These are phyloP conservation scores for Serendipita sp. DNA, from an alignment of 768 basidiomycete genomes.

Conservation along the genomic window DNA sequence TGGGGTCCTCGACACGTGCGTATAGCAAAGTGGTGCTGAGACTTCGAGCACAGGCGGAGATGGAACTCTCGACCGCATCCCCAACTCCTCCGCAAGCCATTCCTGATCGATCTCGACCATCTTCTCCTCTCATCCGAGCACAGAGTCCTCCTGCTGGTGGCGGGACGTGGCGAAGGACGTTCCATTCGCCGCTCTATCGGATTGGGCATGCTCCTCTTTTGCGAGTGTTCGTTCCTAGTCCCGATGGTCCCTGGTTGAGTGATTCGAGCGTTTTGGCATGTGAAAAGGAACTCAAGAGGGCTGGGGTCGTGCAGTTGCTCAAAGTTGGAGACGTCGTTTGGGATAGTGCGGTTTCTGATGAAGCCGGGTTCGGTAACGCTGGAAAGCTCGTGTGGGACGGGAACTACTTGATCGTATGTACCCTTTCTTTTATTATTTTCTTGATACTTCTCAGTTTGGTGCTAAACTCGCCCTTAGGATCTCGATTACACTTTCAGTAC, in stretches of 20 bases:
- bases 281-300: conserved; percentile 59
- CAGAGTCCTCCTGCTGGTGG: neutral
- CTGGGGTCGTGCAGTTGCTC: conserved; percentile 46
- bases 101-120: neutral
- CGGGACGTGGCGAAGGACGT: conserved; percentile 16
- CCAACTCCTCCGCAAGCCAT: conserved; percentile 7
- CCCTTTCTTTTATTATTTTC: conserved; percentile 5
- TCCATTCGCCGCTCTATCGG: conserved; percentile 58
- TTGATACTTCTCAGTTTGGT: neutral
- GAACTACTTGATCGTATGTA: conserved; percentile 64
- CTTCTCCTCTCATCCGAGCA: neutral
- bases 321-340: conserved; percentile 70
- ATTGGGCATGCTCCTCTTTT: conserved; percentile 58
- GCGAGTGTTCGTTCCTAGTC: conserved; percentile 70
- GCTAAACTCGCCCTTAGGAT: conserved; percentile 33
- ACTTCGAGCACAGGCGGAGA: conserved; percentile 64
- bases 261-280: conserved; percentile 69
- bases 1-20: conserved; percentile 44
- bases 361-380: conserved; percentile 40
- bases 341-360: conserved; percentile 75
- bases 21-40: conserved; percentile 70
- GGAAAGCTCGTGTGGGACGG: conserved; percentile 82
- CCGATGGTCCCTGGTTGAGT: conserved; percentile 74
- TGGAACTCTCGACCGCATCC: conserved; percentile 21
- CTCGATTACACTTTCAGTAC: conserved; percentile 68